Conservation (phyloP, 257 asterid genomes). For the Cruciata laevipes region DNA sequence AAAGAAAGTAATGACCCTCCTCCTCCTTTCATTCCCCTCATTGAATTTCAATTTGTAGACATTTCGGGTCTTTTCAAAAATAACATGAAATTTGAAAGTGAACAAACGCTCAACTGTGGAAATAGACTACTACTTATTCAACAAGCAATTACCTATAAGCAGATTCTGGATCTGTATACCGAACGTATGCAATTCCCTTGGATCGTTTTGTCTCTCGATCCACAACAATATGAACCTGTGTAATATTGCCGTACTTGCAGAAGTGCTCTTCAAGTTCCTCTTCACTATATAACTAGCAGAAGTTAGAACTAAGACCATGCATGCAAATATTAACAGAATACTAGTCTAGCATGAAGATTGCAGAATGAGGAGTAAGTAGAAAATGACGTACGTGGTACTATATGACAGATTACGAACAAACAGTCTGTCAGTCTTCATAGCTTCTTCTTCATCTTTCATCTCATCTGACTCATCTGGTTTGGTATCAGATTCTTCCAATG, state of each 20-base stretch:
- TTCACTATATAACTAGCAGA: conserved; percentile 41
- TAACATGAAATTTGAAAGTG: conserved; percentile 2
- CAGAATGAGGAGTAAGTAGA: not conserved
- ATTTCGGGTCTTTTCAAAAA: not conserved
- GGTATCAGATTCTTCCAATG: conserved; percentile 26
- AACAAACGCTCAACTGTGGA: not conserved
- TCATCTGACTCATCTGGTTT: conserved; percentile 26
- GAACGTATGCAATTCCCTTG: conserved; percentile 79
- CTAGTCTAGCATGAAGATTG: not conserved
- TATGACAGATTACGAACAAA: conserved; percentile 84
- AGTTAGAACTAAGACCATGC: not conserved
- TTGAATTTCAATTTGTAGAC: not conserved
- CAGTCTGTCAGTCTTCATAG: conserved; percentile 60
- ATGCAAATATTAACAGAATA: not conserved
- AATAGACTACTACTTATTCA: conserved; percentile 6
- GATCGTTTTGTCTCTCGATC: conserved; percentile 87
- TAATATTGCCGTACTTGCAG: conserved; percentile 53
- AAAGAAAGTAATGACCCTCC: not conserved
- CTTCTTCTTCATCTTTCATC: conserved; percentile 34
- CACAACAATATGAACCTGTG: conserved; percentile 78
- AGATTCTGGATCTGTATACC: conserved; percentile 69
- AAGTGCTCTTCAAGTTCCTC: conserved; percentile 75
- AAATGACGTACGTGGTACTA: conserved; percentile 56
- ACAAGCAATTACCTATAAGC: conserved; percentile 60
- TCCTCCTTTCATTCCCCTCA: not conserved